A percentile compares a stretch with the other conserved stretches of the same genome.
Evolutionary conservation across 1,284 basidiomycete genomes (phyloP).

Genomic region (Heterobasidion irregulare): DNA sequence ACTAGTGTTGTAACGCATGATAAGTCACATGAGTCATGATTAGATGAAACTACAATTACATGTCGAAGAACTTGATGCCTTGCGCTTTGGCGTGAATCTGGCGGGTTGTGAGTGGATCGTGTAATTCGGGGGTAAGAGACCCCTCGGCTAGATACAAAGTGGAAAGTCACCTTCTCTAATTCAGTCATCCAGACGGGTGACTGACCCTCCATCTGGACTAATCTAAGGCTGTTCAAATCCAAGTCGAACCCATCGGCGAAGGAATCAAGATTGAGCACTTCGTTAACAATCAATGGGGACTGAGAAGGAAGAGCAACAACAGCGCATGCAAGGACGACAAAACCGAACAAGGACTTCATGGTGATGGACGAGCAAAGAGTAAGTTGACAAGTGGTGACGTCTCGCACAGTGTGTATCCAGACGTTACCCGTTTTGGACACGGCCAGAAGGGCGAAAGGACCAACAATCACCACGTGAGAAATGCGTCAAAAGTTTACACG

Average conservation of each 20-base stretch:
- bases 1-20: conserved; percentile 26
- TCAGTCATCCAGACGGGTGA: conserved; percentile 76
- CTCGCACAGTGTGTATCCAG: neutral
- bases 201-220: conserved; percentile 68
- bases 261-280: neutral
- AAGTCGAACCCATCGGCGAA: conserved; percentile 36
- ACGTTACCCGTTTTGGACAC: too few species aligned
- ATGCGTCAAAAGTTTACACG: neutral
- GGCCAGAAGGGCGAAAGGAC: too few species aligned
- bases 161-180: conserved; percentile 58
- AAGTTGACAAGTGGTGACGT: neutral
- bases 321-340: conserved; percentile 25
- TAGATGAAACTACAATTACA: conserved; percentile 38
- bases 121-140: neutral
- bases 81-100: conserved; percentile 73
- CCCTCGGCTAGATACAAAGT: conserved; percentile 3
- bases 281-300: neutral
- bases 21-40: conserved; percentile 7
- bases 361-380: neutral
- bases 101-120: neutral
- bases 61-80: conserved; percentile 79
- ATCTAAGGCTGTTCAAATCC: conserved; percentile 62
- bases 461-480: neutral
- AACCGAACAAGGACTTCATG: conserved; percentile 13
- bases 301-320: conserved; percentile 12